These are phyloP conservation scores for Sporothrix mexicana DNA, from an alignment of 2,329 filamentous ascomycete genomes.

Conservation along the genomic window DNA sequence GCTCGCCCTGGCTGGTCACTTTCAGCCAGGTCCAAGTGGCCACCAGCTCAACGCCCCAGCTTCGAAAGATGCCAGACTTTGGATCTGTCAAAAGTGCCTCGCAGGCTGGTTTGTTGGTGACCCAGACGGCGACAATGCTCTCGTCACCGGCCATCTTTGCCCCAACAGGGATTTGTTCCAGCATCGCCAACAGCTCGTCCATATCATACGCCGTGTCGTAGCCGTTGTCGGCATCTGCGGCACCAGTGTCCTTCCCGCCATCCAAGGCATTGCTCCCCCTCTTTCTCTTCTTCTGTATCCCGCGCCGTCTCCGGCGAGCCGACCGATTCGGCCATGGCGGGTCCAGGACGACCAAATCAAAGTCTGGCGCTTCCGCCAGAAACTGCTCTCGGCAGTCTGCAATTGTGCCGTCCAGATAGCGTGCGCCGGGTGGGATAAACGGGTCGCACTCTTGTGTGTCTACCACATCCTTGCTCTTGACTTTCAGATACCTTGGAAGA, in stretches of 20 bases:
- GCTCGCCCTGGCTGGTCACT: conserved; percentile 67
- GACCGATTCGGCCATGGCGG: conserved; percentile 85
- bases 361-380: conserved; percentile 52
- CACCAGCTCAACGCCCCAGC: conserved; percentile 68
- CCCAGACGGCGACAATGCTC: conserved; percentile 73
- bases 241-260: neutral
- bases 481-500: conserved; percentile 45
- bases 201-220: conserved; percentile 55
- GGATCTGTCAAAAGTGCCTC: conserved; percentile 60
- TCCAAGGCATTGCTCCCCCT: conserved; percentile 37
- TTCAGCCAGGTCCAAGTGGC: conserved; percentile 84
- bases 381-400: conserved; percentile 51
- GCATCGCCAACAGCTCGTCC: conserved; percentile 55
- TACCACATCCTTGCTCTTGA: conserved; percentile 32
- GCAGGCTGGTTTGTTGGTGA: conserved; percentile 73
- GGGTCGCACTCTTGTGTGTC: conserved; percentile 7
- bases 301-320: conserved; percentile 51
- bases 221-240: neutral
- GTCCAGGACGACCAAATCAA: conserved; percentile 74
- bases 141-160: conserved; percentile 55
- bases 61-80: conserved; percentile 62
- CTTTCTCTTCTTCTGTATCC: conserved; percentile 60
- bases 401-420: conserved; percentile 58
- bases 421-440: conserved; percentile 51
- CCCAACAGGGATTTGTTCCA: conserved; percentile 63